Base-by-base conservation (phyloP, 257 asterid species). In the Cinchona pubescens region DNA sequence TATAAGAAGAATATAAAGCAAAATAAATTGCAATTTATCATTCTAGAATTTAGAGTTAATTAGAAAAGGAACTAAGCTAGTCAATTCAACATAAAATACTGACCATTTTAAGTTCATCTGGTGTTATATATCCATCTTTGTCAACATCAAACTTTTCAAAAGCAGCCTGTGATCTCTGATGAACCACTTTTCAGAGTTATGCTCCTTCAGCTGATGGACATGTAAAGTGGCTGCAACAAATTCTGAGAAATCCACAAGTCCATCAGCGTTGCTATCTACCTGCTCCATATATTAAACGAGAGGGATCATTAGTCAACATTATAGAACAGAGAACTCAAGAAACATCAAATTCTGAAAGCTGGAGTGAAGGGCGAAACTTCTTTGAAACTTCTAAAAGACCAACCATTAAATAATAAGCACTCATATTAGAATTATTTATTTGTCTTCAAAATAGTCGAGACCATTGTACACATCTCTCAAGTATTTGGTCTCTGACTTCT, bases 151-250 rank as follows among this genome's bases (percentile, higher is more conserved):
- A 95, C 83, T 95, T 90, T 60, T 92, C 96, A 73, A 95, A 95
- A 78, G 99, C 99, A 67, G 93, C 85, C 79, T 82, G 92, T 12
- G 98, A 92, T 73, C 92, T 83, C 69, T 87, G 86, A 56, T 87
- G 94, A n/a, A n/a, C 99, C 99, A 95, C 80, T 87, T 90, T 62
- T 81, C 94, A 0, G 91, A 82, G 82, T 91, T 83, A 71, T 95
- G 98, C 88, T 92, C 99, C 83, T 92, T 96, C 84, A 95, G 74
- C 74, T 95, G 99, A 84, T 90, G 93, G 73, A 95, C 98, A 69
- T 95, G 99, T 59, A 95, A 71, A 2, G 99, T 95, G 64, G 99
- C 99, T 15, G 99, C 99, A 51, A 91, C 97, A 60, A 95, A 95
- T 86, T 95, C 99, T 2, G 96, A 51, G 90, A 95, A 95, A 83